Evolutionary conservation across 1,284 basidiomycete species (phyloP).

Genomic region (Dichomitus squalens): DNA sequence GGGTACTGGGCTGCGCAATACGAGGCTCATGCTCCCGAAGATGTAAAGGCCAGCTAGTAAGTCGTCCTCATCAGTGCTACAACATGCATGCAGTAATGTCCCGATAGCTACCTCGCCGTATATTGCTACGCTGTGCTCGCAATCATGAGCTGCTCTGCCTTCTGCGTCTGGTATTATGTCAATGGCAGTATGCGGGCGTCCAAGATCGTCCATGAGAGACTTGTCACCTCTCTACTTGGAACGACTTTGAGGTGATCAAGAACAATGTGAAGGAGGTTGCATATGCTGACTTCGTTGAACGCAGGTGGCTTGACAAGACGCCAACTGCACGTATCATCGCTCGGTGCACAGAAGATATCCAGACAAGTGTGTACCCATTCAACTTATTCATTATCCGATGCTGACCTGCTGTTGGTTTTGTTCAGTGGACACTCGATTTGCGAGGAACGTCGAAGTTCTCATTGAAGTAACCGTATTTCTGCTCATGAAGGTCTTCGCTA

Average conservation of each 20-base stretch:
- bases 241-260: constrained; percentile 48
- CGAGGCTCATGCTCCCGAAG: constrained; percentile 30
- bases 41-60: constrained; percentile 27
- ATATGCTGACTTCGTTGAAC: constrained; percentile 22
- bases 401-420: neutral
- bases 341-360: constrained; percentile 62
- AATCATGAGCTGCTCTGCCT: constrained; percentile 30
- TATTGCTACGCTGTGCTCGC: constrained; percentile 41
- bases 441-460: constrained; percentile 14
- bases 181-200: constrained; percentile 53
- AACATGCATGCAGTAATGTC: constrained; percentile 2
- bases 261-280: constrained; percentile 8
- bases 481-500: constrained; percentile 41
- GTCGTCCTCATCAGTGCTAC: neutral
- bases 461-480: constrained; percentile 36
- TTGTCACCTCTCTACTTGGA: constrained; percentile 59
- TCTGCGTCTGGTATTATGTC: constrained; percentile 38
- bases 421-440: constrained; percentile 5
- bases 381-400: neutral
- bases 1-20: constrained; percentile 36
- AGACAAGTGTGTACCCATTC: constrained; percentile 33
- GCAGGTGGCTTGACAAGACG: constrained; percentile 55
- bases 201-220: constrained; percentile 52
- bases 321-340: constrained; percentile 61
- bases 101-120: constrained; percentile 42